Percentiles rank a stretch among this genome's conserved stretches.
phyloP scores from a whole-genome alignment of 495 filamentous ascomycete genomes.

The Penicillium riverlandense region DNA sequence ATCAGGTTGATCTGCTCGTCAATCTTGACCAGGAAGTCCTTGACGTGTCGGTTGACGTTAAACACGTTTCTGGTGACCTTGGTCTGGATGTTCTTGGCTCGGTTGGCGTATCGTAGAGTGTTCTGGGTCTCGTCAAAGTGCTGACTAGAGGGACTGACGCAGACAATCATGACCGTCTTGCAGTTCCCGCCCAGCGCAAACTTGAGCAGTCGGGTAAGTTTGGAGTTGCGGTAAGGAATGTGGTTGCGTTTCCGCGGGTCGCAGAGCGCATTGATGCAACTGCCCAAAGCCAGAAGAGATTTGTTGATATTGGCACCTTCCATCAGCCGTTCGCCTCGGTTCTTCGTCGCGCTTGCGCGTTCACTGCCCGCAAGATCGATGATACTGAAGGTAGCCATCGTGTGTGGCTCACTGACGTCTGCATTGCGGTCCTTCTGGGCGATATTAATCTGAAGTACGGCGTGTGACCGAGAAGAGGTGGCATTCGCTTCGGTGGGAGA shows the following conservation, averaged over 20 bases:
- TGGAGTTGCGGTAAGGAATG: conserved; percentile 95
- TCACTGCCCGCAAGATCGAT: conserved; percentile 97
- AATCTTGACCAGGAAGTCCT: conserved; percentile 96
- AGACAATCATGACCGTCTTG: conserved; percentile 99
- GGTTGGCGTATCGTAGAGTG: conserved; percentile 92
- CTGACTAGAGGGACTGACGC: conserved; percentile 90
- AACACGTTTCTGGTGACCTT: conserved; percentile 98
- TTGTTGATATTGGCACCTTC: conserved; percentile 99
- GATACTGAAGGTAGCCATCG: conserved; percentile 96
- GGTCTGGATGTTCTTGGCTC: conserved; percentile 99
- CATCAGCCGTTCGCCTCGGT: conserved; percentile 81
- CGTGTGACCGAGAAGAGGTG: conserved; percentile 94
- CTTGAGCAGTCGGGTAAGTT: conserved; percentile 90
- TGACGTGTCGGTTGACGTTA: conserved; percentile 98
- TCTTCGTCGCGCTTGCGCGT: conserved; percentile 93
- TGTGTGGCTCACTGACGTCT: conserved; percentile 87
- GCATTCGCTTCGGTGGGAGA: conserved; percentile 97
- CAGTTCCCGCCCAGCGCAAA: conserved; percentile 98
- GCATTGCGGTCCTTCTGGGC: conserved; percentile 92
- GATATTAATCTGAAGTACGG: conserved; percentile 97
- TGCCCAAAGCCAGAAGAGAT: conserved; percentile 87
- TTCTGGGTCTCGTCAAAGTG: conserved; percentile 99
- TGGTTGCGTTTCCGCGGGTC: conserved; percentile 90
- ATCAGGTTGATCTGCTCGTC: conserved; percentile 91
- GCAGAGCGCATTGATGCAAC: conserved; percentile 98